Percentiles rank a stretch among this genome's conserved stretches.
Conservation (phyloP, 345 rosid species). For the Cardamine resedifolia region DNA sequence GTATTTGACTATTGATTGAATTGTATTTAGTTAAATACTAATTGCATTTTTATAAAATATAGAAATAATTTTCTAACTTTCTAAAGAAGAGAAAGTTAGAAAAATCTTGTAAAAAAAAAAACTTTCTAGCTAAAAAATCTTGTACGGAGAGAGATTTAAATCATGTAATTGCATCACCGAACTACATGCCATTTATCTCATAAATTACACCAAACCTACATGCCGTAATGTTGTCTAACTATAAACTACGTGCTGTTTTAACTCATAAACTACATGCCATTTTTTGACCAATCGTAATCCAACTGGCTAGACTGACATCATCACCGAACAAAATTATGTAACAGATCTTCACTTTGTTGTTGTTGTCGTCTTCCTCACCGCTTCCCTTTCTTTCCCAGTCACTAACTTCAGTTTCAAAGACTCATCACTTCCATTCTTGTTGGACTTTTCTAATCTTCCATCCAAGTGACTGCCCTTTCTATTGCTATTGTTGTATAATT, state of each 20-base stretch:
- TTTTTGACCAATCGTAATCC: not conserved
- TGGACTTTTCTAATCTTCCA: slow-evolving; percentile 8
- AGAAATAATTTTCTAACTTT: not conserved
- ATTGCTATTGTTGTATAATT: not conserved
- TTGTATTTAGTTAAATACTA: not conserved
- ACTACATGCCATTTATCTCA: not conserved
- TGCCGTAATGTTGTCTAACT: no score
- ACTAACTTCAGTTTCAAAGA: slow-evolving; percentile 7
- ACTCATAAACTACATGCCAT: not conserved
- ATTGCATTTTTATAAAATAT: no score
- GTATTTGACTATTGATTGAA: not conserved
- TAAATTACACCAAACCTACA: not conserved
- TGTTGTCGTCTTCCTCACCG: slow-evolving; percentile 17
- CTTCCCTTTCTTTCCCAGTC: not conserved
- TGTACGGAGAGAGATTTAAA: not conserved
- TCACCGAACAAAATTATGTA: not conserved
- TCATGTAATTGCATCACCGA: no score
- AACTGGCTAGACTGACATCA: not conserved
- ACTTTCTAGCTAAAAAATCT: not conserved
- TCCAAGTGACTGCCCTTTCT: not conserved
- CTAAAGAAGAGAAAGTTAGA: no score
- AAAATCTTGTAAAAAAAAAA: no score
- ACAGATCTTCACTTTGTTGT: not conserved
- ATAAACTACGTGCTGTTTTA: no score
- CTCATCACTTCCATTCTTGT: slow-evolving; percentile 1